Conservation (phyloP, 202 grass and related monocot species). For the Panicum hallii region DNA sequence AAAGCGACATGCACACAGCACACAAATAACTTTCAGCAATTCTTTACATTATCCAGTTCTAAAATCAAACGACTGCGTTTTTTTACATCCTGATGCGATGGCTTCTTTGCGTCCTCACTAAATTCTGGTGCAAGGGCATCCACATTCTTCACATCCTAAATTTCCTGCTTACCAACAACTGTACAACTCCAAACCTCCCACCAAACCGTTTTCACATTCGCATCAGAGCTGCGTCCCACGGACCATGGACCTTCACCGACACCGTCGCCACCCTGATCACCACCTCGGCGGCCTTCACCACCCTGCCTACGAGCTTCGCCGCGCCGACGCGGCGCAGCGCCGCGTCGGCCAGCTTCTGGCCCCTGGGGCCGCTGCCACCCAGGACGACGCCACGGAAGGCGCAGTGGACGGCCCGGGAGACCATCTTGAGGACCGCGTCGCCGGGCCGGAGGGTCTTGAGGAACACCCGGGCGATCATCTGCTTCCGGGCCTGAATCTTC, state of each 20-base stretch:
- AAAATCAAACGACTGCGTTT: neutral
- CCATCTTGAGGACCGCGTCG: conserved; percentile 66
- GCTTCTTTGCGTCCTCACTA: conserved; percentile 24
- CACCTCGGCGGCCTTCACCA: conserved; percentile 57
- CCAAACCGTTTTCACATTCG: conserved; percentile 16
- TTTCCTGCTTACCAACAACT: conserved; percentile 23
- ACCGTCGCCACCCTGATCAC: conserved; percentile 63
- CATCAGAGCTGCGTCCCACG: conserved; percentile 67
- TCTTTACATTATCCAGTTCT: conserved; percentile 47
- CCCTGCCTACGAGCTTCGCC: conserved; percentile 41
- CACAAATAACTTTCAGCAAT: neutral
- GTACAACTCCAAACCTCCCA: conserved; percentile 21
- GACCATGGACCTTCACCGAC: conserved; percentile 70
- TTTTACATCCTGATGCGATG: neutral
- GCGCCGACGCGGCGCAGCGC: conserved; percentile 61
- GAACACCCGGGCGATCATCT: conserved; percentile 71
- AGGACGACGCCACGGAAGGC: conserved; percentile 66
- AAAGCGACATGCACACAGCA: no score
- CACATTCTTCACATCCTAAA: conserved; percentile 33
- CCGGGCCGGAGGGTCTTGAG: conserved; percentile 74
- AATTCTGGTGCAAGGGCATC: conserved; percentile 15
- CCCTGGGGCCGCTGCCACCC: conserved; percentile 55
- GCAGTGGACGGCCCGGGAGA: conserved; percentile 64
- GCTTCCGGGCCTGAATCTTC: conserved; percentile 57
- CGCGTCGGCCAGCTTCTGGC: conserved; percentile 66